A percentile compares a stretch with the other conserved stretches of the same genome.
phyloP scores from a whole-genome alignment of 306 rosid genomes.

The Styphnolobium japonicum region DNA sequence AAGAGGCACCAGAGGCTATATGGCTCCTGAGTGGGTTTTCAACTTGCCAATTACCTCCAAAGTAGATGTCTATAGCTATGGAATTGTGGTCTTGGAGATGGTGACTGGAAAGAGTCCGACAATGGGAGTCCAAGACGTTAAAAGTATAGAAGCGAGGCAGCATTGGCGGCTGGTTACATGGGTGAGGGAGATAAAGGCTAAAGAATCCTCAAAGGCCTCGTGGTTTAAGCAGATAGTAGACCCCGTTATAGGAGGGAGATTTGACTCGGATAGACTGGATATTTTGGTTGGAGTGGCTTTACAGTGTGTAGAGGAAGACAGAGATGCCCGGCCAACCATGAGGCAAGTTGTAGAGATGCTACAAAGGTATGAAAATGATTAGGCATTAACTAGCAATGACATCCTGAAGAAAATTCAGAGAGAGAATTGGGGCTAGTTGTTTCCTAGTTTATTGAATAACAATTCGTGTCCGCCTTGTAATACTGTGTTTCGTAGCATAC shows the following conservation, averaged over 20 bases:
- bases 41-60: slow-evolving; percentile 58
- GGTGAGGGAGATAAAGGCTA: slow-evolving; percentile 21
- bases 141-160: not conserved
- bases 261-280: slow-evolving; percentile 14
- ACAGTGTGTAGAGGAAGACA: slow-evolving; percentile 41
- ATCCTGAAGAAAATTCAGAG: not conserved
- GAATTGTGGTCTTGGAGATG: slow-evolving; percentile 63
- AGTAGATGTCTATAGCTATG: slow-evolving; percentile 68
- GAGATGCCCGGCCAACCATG: slow-evolving; percentile 44
- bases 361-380: not conserved
- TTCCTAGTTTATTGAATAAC: too few species aligned
- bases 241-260: not conserved
- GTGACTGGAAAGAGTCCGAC: slow-evolving; percentile 44
- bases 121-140: not conserved
- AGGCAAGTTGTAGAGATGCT: slow-evolving; percentile 44
- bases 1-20: slow-evolving; percentile 66
- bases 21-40: slow-evolving; percentile 72
- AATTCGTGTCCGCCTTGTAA: too few species aligned
- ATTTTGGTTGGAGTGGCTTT: slow-evolving; percentile 28
- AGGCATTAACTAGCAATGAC: not conserved
- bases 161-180: slow-evolving; percentile 10
- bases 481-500: too few species aligned
- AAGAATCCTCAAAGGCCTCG: not conserved
- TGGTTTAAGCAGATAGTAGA: slow-evolving; percentile 29
- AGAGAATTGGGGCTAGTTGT: too few species aligned